phyloP scores from a whole-genome alignment of 441 rosid genomes.

The Gossypium trilobum region DNA sequence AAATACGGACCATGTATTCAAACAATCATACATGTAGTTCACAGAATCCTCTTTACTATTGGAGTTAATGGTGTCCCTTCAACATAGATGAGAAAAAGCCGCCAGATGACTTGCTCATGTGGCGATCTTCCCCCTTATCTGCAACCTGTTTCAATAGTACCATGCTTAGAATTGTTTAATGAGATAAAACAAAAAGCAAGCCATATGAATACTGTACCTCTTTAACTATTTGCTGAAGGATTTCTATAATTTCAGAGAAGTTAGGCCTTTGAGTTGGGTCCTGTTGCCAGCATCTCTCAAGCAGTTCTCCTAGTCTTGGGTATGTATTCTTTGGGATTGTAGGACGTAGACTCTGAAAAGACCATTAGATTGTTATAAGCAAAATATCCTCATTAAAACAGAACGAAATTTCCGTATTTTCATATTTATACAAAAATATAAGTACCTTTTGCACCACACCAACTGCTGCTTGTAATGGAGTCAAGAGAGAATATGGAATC shows the following conservation, averaged over 20 bases:
- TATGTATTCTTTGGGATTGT: constrained; percentile 68
- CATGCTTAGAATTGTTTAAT: constrained; percentile 10
- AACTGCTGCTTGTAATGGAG: constrained; percentile 92
- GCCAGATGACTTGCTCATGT: constrained; percentile 38
- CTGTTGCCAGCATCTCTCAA: constrained; percentile 87
- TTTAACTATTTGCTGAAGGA: constrained; percentile 48
- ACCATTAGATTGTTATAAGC: background rate
- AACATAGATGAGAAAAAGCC: constrained; percentile 42
- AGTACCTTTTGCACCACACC: constrained; percentile 91
- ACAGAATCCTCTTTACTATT: constrained; percentile 15
- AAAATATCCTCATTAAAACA: background rate
- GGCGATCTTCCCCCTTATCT: constrained; percentile 36
- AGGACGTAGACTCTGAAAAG: constrained; percentile 63
- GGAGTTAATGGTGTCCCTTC: constrained; percentile 41
- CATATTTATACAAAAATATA: background rate
- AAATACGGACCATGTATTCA: constrained; percentile 8
- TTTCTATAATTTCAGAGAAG: constrained; percentile 64
- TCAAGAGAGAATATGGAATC: constrained; percentile 70
- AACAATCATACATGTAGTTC: constrained; percentile 12
- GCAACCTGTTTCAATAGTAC: constrained; percentile 39
- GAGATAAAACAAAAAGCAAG: constrained; percentile 9
- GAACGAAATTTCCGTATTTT: background rate
- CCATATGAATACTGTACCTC: constrained; percentile 40
- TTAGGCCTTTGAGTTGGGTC: constrained; percentile 67
- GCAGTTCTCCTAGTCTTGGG: constrained; percentile 61